phyloP scores from a whole-genome alignment of 2,329 filamentous ascomycete species.

The Diplodia mutila region DNA sequence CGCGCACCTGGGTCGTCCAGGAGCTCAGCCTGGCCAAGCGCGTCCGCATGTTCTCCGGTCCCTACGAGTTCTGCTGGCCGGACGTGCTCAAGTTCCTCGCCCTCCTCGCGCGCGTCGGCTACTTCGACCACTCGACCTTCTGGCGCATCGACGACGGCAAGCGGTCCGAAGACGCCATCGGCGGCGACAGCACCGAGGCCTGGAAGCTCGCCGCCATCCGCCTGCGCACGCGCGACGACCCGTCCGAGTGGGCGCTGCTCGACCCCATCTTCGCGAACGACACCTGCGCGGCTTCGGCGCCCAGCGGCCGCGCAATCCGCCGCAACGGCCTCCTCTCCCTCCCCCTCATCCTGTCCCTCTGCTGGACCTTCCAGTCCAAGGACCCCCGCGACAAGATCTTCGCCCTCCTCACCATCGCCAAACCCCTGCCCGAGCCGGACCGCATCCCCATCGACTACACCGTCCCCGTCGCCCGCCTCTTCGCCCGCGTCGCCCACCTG shows the following conservation, averaged over 20 bases:
- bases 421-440: background rate
- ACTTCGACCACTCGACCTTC: constrained; percentile 9
- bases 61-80: constrained; percentile 4
- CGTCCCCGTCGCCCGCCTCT: background rate
- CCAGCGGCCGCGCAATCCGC: no score
- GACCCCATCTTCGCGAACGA: background rate
- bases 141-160: constrained; percentile 12
- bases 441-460: background rate
- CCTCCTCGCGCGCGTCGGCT: constrained; percentile 2
- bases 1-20: constrained; percentile 14
- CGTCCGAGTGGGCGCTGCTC: constrained; percentile 4
- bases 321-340: background rate
- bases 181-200: constrained; percentile 8
- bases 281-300: no score
- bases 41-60: background rate
- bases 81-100: constrained; percentile 15
- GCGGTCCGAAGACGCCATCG: background rate
- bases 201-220: constrained; percentile 18
- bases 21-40: constrained; percentile 19
- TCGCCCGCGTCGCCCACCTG: background rate
- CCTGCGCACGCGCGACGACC: background rate
- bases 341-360: background rate
- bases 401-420: background rate
- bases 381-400: constrained; percentile 18
- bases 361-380: background rate